Evolutionary conservation across 2,329 filamentous ascomycete genomes (phyloP).

Genomic region (Cladophialophora immunda): DNA sequence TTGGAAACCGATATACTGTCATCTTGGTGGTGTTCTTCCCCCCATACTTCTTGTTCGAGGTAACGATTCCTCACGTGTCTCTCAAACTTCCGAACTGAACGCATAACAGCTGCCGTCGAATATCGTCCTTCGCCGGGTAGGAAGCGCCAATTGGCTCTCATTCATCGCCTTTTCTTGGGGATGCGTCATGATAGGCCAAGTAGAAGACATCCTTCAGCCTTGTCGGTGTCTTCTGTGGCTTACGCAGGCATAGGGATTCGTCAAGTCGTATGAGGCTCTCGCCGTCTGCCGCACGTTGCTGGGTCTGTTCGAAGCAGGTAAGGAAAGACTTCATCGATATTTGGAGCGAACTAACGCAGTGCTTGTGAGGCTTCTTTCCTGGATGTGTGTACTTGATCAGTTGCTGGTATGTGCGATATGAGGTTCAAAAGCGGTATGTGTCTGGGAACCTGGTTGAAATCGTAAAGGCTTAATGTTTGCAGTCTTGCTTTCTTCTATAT

Average conservation of each 20-base stretch:
- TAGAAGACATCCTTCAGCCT: neutral
- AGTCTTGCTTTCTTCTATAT: constrained; percentile 35
- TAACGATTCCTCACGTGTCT: constrained; percentile 54
- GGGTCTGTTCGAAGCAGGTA: constrained; percentile 65
- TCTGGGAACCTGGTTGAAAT: neutral
- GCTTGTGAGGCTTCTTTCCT: constrained; percentile 23
- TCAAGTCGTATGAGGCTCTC: constrained; percentile 73
- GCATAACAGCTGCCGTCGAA: constrained; percentile 44
- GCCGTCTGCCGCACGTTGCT: constrained; percentile 71
- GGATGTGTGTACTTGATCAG: constrained; percentile 37
- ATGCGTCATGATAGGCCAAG: constrained; percentile 47
- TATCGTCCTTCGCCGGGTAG: constrained; percentile 51
- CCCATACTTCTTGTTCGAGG: constrained; percentile 71
- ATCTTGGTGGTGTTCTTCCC: constrained; percentile 78
- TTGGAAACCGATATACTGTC: constrained; percentile 72
- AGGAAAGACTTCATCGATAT: neutral
- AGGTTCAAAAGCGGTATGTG: constrained; percentile 35
- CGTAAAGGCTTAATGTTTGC: neutral
- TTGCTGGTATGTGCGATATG: constrained; percentile 37
- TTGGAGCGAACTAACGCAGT: neutral
- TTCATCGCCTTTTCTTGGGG: constrained; percentile 55
- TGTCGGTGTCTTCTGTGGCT: neutral
- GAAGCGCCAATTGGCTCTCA: constrained; percentile 70
- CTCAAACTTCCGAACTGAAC: neutral
- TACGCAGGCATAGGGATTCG: constrained; percentile 62